Percentiles rank a stretch among this genome's conserved stretches.
These are phyloP conservation scores for Solanum stenotomum DNA, from an alignment of 257 asterid genomes.

Conservation along the genomic window DNA sequence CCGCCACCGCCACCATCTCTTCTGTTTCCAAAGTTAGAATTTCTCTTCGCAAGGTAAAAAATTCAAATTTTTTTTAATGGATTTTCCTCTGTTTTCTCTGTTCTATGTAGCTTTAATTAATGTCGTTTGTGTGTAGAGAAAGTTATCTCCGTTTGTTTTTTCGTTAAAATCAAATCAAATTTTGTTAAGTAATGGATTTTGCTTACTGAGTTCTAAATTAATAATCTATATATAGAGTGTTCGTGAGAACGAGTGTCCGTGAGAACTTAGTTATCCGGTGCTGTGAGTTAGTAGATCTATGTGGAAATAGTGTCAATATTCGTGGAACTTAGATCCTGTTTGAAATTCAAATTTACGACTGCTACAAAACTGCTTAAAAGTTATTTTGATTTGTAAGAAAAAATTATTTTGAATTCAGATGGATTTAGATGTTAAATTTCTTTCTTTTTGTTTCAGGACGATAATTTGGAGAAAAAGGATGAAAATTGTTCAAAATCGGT, in stretches of 20 bases:
- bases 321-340: neutral
- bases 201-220: no score
- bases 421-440: neutral
- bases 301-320: neutral
- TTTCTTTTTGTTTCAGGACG: neutral
- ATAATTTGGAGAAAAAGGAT: neutral
- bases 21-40: constrained; percentile 24
- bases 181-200: neutral
- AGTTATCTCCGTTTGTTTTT: neutral
- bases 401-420: neutral
- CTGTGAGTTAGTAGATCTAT: neutral
- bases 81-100: neutral
- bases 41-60: constrained; percentile 31
- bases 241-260: no score
- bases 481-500: neutral
- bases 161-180: neutral
- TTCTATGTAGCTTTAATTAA: neutral
- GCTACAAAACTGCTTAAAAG: no score
- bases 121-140: neutral
- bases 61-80: neutral
- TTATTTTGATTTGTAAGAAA: no score
- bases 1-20: constrained; percentile 16
- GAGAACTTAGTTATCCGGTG: neutral
- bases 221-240: no score
- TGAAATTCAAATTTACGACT: no score